Percentiles rank a stretch among this genome's conserved stretches.
Conservation (phyloP, 2,329 filamentous ascomycete genomes). For the Pseudogymnoascus sp. region DNA sequence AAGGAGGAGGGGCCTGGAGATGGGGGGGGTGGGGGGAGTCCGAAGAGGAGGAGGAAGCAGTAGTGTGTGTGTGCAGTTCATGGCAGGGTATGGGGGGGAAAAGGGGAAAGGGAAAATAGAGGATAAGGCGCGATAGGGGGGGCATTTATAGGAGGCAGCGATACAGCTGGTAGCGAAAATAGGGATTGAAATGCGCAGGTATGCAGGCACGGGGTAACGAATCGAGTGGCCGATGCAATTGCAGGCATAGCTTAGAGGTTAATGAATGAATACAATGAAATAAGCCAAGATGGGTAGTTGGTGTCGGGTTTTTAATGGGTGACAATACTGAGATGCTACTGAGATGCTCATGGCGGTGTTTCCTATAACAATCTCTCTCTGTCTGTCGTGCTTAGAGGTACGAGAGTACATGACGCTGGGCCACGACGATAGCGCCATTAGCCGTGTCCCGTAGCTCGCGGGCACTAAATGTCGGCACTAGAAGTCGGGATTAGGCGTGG, state of each 20-base stretch:
- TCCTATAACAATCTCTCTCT: neutral
- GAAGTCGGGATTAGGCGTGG: neutral
- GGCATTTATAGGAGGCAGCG: neutral
- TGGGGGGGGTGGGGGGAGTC: neutral
- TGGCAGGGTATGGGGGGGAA: neutral
- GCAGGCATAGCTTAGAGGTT: neutral
- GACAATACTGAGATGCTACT: neutral
- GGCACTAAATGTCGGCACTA: neutral
- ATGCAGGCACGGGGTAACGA: neutral
- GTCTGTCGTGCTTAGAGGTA: neutral
- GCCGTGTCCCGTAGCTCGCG: neutral
- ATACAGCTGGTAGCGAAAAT: neutral
- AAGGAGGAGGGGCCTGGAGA: neutral
- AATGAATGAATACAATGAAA: neutral
- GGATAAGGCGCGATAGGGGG: neutral
- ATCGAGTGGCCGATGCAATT: neutral
- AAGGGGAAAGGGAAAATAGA: neutral
- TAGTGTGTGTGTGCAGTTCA: neutral
- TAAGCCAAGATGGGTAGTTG: neutral
- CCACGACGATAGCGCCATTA: neutral
- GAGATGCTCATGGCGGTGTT: neutral
- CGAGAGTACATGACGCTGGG: neutral
- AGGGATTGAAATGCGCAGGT: neutral
- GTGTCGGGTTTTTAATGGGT: too few relatives aligned
- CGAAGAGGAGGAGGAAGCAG: constrained; percentile 2